Conservation (phyloP, 2,329 filamentous ascomycete species). For the Stachybotrys chlorohalonatus region DNA sequence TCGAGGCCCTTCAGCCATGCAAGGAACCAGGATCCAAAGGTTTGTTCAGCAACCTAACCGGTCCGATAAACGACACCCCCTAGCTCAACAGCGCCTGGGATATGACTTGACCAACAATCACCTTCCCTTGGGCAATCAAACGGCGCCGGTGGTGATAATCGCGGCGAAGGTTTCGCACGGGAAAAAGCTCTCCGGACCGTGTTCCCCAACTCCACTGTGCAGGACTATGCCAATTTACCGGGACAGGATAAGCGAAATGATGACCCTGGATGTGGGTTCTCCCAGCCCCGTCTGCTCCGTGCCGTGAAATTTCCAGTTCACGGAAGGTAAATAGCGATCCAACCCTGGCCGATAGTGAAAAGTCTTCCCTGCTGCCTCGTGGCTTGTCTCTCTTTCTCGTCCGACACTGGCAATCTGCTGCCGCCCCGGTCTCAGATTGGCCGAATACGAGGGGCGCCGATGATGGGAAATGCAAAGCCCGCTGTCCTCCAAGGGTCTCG, state of each 20-base stretch:
- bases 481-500: background rate
- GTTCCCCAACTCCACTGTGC: slow-evolving; percentile 10
- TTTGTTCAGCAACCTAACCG: background rate
- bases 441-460: background rate
- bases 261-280: slow-evolving; percentile 13
- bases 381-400: background rate
- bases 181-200: slow-evolving; percentile 3
- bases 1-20: background rate
- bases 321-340: background rate
- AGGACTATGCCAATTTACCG: slow-evolving; percentile 22
- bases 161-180: background rate
- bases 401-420: background rate
- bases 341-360: background rate
- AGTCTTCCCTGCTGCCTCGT: background rate
- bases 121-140: background rate
- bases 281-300: slow-evolving; percentile 4
- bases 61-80: background rate
- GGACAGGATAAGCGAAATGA: slow-evolving; percentile 26
- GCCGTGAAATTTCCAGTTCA: background rate
- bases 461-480: background rate
- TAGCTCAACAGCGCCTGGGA: no score
- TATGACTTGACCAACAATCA: no score
- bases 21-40: background rate
- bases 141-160: background rate
- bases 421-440: background rate